Percentiles rank a stretch among this genome's conserved stretches.
phyloP scores from a whole-genome alignment of 2,329 filamentous ascomycete species.

The Blumeria graminis region DNA sequence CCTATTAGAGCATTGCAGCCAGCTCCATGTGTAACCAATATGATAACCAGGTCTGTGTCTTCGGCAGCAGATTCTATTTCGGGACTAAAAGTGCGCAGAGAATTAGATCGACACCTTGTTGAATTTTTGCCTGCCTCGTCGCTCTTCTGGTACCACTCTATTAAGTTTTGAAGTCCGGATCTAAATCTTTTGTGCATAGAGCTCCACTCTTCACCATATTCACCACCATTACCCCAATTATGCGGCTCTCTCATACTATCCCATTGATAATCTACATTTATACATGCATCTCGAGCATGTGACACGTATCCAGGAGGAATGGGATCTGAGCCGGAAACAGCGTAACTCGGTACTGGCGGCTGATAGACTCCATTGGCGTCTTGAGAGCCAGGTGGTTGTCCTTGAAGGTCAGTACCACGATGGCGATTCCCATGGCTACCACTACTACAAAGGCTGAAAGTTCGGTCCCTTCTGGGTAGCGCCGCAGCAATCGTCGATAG shows the following conservation, averaged over 20 bases:
- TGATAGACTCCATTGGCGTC: slow-evolving; percentile 30
- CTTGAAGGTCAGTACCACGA: slow-evolving; percentile 4
- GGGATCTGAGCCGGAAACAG: slow-evolving; percentile 52
- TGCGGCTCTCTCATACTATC: slow-evolving; percentile 64
- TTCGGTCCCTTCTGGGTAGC: slow-evolving; percentile 13
- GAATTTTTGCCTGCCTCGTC: slow-evolving; percentile 27
- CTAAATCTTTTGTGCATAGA: slow-evolving; percentile 83
- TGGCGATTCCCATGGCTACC: slow-evolving; percentile 11
- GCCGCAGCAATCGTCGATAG: slow-evolving; percentile 11
- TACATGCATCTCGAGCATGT: slow-evolving; percentile 70
- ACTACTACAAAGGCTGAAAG: slow-evolving; percentile 14
- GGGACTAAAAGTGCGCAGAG: slow-evolving; percentile 6
- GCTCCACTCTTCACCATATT: slow-evolving; percentile 84
- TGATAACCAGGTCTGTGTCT: slow-evolving; percentile 50
- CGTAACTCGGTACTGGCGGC: slow-evolving; percentile 59
- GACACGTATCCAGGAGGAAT: slow-evolving; percentile 77
- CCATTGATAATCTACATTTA: slow-evolving; percentile 84
- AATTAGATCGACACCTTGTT: slow-evolving; percentile 20
- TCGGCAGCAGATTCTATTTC: slow-evolving; percentile 28
- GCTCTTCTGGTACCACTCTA: slow-evolving; percentile 55
- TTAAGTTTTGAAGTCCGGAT: slow-evolving; percentile 49
- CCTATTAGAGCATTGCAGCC: slow-evolving; percentile 91
- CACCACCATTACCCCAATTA: slow-evolving; percentile 69
- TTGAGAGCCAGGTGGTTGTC: slow-evolving; percentile 2
- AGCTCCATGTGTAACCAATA: slow-evolving; percentile 82